A percentile compares a stretch with the other conserved stretches of the same genome.
Conservation (phyloP, 1,139 yeast genomes). For the Zygosaccharomyces pseudobailii region DNA sequence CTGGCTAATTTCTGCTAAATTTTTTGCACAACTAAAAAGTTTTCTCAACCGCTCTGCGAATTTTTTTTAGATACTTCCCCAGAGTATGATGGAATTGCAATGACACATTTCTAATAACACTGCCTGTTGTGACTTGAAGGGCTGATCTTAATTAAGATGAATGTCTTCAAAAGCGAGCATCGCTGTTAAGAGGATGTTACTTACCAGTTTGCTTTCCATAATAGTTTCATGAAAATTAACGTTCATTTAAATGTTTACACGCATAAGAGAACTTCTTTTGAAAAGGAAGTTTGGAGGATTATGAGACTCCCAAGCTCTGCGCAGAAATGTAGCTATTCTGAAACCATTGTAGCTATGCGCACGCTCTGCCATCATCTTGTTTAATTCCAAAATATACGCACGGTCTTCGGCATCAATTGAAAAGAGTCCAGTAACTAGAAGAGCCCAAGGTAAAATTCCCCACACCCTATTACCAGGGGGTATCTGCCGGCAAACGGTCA, state of each 20-base stretch:
- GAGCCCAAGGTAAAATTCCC: conserved; percentile 17
- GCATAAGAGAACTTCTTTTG: conserved; percentile 10
- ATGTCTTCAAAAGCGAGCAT: too few relatives aligned
- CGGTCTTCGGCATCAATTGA: conserved; percentile 9
- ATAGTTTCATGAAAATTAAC: too few relatives aligned
- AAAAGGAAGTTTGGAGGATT: conserved; percentile 11
- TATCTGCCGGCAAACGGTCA: conserved; percentile 9
- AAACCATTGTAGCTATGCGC: conserved; percentile 17
- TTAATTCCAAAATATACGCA: conserved; percentile 8
- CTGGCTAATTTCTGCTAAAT: too few relatives aligned
- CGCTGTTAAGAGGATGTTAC: neutral
- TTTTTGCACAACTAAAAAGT: too few relatives aligned
- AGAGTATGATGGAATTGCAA: too few relatives aligned
- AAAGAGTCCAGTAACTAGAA: conserved; percentile 13
- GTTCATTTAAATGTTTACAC: conserved; percentile 7
- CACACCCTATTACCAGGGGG: conserved; percentile 14
- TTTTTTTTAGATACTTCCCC: too few relatives aligned
- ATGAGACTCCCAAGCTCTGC: conserved; percentile 15
- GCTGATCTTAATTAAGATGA: too few relatives aligned
- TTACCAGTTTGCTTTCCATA: neutral
- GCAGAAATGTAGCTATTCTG: conserved; percentile 14
- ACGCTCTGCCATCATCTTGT: conserved; percentile 12
- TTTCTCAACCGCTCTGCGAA: too few relatives aligned
- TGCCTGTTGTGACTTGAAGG: too few relatives aligned
- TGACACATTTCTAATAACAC: too few relatives aligned